Percentiles rank a stretch among this genome's conserved stretches.
Conservation (phyloP, 352 stramenopile genomes). For the Pythium plurisporium region DNA sequence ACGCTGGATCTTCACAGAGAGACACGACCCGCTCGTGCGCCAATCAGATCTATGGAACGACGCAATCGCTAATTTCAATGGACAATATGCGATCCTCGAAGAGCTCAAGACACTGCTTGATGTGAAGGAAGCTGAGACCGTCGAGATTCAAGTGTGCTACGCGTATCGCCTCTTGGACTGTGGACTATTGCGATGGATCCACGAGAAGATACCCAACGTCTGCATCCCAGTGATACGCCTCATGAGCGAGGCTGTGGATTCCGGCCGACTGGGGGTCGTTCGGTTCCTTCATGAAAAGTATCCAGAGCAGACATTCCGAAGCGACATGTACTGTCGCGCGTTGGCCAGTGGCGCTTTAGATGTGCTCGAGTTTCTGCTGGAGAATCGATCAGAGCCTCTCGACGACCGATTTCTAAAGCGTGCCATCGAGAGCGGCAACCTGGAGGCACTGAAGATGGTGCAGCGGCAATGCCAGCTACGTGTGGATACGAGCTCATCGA, state of each 20-base stretch:
- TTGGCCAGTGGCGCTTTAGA: not conserved
- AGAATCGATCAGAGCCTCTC: constrained; percentile 12
- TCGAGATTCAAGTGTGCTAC: not conserved
- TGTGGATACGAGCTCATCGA: too few relatives aligned
- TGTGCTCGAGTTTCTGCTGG: constrained; percentile 13
- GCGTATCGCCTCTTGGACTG: constrained; percentile 2
- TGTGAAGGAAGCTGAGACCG: not conserved
- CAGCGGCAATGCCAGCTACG: not conserved
- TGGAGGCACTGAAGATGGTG: constrained; percentile 11
- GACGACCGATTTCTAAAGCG: constrained; percentile 5
- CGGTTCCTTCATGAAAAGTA: constrained; percentile 8
- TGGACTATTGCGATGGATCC: constrained; percentile 5
- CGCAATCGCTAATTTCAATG: constrained; percentile 5
- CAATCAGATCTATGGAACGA: constrained; percentile 2
- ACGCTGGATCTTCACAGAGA: constrained; percentile 5
- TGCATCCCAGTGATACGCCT: constrained; percentile 1
- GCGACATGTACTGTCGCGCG: constrained; percentile 10
- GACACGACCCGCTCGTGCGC: not conserved
- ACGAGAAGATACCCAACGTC: not conserved
- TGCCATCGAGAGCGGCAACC: not conserved
- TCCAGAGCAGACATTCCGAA: not conserved
- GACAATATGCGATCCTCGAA: constrained; percentile 8
- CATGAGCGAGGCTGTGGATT: constrained; percentile 6
- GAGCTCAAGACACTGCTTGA: constrained; percentile 1
- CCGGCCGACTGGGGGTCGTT: constrained; percentile 4